These are phyloP conservation scores for Rhipidocladum racemiflorum DNA, from an alignment of 176 grass and related monocot genomes.

Conservation along the genomic window DNA sequence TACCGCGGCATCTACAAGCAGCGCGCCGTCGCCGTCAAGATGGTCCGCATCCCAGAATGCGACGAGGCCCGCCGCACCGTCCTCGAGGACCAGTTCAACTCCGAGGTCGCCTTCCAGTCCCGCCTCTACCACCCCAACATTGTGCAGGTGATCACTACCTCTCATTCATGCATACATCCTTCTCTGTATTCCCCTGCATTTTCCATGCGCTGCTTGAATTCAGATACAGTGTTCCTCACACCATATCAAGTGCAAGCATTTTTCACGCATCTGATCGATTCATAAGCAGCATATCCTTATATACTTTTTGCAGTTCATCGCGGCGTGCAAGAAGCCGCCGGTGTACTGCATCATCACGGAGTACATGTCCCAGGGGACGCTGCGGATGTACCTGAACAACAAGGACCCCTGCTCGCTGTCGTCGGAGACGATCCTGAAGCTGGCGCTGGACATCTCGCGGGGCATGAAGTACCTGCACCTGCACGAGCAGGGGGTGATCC, in stretches of 20 bases:
- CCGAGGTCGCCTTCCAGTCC: slow-evolving; percentile 87
- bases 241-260: neutral
- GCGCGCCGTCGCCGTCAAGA: slow-evolving; percentile 84
- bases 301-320: slow-evolving; percentile 67
- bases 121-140: slow-evolving; percentile 93
- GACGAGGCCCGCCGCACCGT: slow-evolving; percentile 64
- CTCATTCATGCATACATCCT: neutral
- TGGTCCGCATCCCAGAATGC: slow-evolving; percentile 94
- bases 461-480: slow-evolving; percentile 98
- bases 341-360: slow-evolving; percentile 99
- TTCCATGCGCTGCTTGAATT: neutral
- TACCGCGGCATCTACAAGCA: slow-evolving; percentile 97
- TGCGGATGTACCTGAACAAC: slow-evolving; percentile 98
- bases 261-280: neutral
- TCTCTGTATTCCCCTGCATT: neutral
- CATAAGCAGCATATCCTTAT: neutral
- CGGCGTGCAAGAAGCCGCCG: slow-evolving; percentile 89
- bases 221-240: neutral
- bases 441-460: slow-evolving; percentile 87
- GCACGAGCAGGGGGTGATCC: slow-evolving; percentile 91
- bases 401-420: slow-evolving; percentile 95
- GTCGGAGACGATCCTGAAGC: slow-evolving; percentile 72
- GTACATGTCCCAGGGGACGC: slow-evolving; percentile 99
- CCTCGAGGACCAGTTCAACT: slow-evolving; percentile 93
- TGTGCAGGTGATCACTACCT: slow-evolving; percentile 62